These are phyloP conservation scores for Tolypocladium cylindrosporum DNA, from an alignment of 2,329 filamentous ascomycete genomes.

Conservation along the genomic window DNA sequence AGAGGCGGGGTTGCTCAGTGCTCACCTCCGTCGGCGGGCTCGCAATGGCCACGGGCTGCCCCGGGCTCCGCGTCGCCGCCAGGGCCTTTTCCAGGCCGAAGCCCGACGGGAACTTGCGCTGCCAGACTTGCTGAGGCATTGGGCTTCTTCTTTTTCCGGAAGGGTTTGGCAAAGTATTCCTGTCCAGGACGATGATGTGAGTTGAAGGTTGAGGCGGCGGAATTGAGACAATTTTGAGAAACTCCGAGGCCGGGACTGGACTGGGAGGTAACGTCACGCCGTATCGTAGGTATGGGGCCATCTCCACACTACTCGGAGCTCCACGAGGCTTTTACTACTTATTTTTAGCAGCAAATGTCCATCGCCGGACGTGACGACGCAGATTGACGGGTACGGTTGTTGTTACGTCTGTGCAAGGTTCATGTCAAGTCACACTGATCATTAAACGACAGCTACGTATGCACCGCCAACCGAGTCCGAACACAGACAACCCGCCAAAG, in stretches of 20 bases:
- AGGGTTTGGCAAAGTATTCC: neutral
- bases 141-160: constrained; percentile 13
- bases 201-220: neutral
- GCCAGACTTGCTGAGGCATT: constrained; percentile 20
- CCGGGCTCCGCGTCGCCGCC: constrained; percentile 11
- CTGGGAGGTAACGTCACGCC: neutral
- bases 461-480: too few species aligned
- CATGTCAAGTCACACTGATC: neutral
- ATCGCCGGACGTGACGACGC: neutral
- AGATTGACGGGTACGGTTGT: too few species aligned
- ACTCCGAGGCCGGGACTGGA: neutral
- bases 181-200: neutral
- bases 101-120: constrained; percentile 15
- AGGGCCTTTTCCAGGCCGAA: constrained; percentile 15
- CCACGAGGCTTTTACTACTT: neutral
- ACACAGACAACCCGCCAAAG: neutral
- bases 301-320: neutral
- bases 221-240: neutral
- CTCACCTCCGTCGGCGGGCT: constrained; percentile 7
- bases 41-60: constrained; percentile 2
- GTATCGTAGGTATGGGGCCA: neutral
- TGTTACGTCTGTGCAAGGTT: too few species aligned
- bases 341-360: neutral
- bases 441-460: neutral
- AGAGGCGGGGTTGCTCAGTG: neutral